A percentile compares a stretch with the other conserved stretches of the same genome.
These are phyloP conservation scores for Ceratocystis albifundus DNA, from an alignment of 2,329 filamentous ascomycete species.

Conservation along the genomic window DNA sequence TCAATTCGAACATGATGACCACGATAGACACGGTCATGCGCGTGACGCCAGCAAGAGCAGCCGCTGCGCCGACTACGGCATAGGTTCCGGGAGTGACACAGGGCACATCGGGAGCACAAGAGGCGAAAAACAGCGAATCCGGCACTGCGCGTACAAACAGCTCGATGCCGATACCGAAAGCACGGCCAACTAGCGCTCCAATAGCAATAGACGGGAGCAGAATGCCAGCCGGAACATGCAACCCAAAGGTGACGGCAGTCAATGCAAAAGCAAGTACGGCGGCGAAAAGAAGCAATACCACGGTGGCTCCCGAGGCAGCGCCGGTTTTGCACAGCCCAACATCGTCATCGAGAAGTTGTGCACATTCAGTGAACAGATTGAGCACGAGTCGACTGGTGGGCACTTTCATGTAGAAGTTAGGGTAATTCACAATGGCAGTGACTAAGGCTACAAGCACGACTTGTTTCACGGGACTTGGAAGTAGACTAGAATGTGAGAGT, in stretches of 20 bases:
- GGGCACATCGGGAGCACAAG: constrained; percentile 72
- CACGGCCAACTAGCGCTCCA: constrained; percentile 78
- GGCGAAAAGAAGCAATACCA: constrained; percentile 71
- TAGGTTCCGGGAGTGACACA: constrained; percentile 94
- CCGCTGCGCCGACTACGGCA: constrained; percentile 88
- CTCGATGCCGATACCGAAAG: constrained; percentile 78
- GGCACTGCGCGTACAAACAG: constrained; percentile 75
- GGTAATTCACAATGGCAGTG: constrained; percentile 85
- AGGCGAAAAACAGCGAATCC: constrained; percentile 54
- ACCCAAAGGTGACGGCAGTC: constrained; percentile 77
- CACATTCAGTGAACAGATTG: constrained; percentile 83
- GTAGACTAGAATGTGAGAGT: constrained; percentile 53
- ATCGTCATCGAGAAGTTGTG: constrained; percentile 66
- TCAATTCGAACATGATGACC: constrained; percentile 98
- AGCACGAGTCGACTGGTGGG: constrained; percentile 87
- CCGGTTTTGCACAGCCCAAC: constrained; percentile 69
- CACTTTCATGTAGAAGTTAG: constrained; percentile 90
- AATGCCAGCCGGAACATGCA: constrained; percentile 90
- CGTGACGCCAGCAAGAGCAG: constrained; percentile 85
- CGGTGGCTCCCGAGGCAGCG: constrained; percentile 55
- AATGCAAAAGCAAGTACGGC: constrained; percentile 75
- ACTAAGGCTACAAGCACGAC: constrained; percentile 68
- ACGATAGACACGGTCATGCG: constrained; percentile 97
- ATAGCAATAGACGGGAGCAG: constrained; percentile 94
- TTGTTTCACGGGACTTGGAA: constrained; percentile 65